Conservation (phyloP, 129 eudicot species). For the Cynara cardunculus region DNA sequence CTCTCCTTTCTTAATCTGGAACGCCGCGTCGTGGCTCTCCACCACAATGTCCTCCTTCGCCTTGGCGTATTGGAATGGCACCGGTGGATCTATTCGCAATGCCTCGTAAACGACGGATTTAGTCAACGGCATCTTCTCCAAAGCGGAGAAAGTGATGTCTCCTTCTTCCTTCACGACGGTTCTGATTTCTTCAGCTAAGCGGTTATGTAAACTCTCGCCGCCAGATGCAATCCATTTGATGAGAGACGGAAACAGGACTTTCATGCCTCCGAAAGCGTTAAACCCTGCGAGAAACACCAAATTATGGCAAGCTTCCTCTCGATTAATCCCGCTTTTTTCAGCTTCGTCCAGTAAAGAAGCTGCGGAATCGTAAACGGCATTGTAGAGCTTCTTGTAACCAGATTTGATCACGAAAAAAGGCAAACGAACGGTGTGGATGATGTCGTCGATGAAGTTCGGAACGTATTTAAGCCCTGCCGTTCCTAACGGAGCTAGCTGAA, state of each 20-base stretch:
- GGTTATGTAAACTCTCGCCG: constrained; percentile 46
- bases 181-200: constrained; percentile 49
- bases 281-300: constrained; percentile 50
- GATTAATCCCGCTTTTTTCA: constrained; percentile 36
- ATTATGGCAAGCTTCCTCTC: constrained; percentile 74
- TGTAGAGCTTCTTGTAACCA: constrained; percentile 47
- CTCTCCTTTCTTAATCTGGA: constrained; percentile 55
- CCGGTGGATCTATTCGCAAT: constrained; percentile 63
- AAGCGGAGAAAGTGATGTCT: constrained; percentile 36
- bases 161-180: constrained; percentile 41
- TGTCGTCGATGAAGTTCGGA: constrained; percentile 46
- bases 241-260: constrained; percentile 43
- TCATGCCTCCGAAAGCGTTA: constrained; percentile 75
- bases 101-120: constrained; percentile 58
- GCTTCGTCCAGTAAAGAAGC: constrained; percentile 40
- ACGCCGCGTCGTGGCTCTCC: constrained; percentile 46
- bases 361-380: constrained; percentile 26
- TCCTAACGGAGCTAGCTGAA: constrained; percentile 51
- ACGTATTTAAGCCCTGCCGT: constrained; percentile 39
- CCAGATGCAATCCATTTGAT: constrained; percentile 53
- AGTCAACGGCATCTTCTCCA: constrained; percentile 44
- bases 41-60: constrained; percentile 50
- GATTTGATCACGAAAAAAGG: constrained; percentile 41
- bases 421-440: constrained; percentile 43
- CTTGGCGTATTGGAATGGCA: constrained; percentile 57